phyloP scores from a whole-genome alignment of 148 eudicot species.

The Simmondsia chinensis region DNA sequence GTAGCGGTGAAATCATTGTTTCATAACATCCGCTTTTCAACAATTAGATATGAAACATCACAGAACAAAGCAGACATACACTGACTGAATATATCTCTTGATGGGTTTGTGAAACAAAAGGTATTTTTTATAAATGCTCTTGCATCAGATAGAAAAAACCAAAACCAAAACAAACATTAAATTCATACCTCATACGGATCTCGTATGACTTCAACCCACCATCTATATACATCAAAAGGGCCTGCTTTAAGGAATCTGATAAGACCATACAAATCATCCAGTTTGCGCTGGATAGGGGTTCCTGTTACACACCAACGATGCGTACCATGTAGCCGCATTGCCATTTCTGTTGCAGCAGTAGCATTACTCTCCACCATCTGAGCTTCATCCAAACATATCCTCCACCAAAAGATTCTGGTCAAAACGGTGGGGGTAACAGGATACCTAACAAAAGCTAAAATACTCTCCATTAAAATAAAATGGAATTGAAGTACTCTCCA shows the following conservation, averaged over 20 bases:
- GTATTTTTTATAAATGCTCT: too few relatives aligned
- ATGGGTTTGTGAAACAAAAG: too few relatives aligned
- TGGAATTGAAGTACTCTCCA: not conserved
- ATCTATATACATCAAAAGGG: conserved; percentile 63
- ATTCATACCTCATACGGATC: conserved; percentile 81
- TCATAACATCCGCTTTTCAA: too few relatives aligned
- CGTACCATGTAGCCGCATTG: conserved; percentile 69
- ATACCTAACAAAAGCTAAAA: conserved; percentile 42
- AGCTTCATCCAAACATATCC: conserved; percentile 96
- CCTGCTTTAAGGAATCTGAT: conserved; percentile 76
- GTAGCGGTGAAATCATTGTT: too few relatives aligned
- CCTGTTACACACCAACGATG: conserved; percentile 96
- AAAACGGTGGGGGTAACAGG: conserved; percentile 80
- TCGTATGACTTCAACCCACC: conserved; percentile 84
- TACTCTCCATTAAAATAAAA: not conserved
- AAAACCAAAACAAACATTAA: not conserved
- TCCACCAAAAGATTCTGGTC: conserved; percentile 88
- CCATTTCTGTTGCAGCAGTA: conserved; percentile 86
- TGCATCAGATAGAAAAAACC: too few relatives aligned
- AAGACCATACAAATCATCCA: conserved; percentile 91
- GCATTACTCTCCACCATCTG: conserved; percentile 97
- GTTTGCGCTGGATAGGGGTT: conserved; percentile 87
- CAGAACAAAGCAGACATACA: too few relatives aligned
- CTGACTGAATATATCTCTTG: too few relatives aligned
- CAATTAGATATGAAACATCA: too few relatives aligned